These are phyloP conservation scores for Dactylis glomerata DNA, from an alignment of 176 grass and related monocot genomes.

Conservation along the genomic window DNA sequence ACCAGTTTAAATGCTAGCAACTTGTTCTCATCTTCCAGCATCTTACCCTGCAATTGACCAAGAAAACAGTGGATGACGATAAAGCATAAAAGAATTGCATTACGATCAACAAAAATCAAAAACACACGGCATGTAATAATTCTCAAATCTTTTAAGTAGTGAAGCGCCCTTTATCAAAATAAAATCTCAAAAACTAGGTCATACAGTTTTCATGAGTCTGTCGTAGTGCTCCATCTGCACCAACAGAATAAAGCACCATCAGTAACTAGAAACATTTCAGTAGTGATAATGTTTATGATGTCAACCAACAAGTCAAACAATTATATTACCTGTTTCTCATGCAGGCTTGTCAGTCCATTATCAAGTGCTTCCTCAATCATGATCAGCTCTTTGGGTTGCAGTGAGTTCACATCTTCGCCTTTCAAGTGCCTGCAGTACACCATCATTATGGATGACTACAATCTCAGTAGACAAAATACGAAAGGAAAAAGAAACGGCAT, in stretches of 20 bases:
- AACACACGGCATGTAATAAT: constrained; percentile 6
- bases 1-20: constrained; percentile 71
- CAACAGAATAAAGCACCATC: constrained; percentile 27
- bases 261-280: not conserved
- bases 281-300: not conserved
- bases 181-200: constrained; percentile 10
- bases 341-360: constrained; percentile 53
- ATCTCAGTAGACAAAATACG: not conserved
- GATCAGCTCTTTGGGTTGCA: constrained; percentile 84
- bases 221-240: constrained; percentile 81
- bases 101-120: constrained; percentile 14
- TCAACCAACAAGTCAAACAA: constrained; percentile 3
- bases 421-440: constrained; percentile 75
- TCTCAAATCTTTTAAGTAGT: no score
- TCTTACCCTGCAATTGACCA: constrained; percentile 48
- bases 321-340: constrained; percentile 56
- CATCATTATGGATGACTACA: not conserved
- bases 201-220: constrained; percentile 59
- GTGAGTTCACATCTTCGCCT: constrained; percentile 90
- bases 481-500: not conserved
- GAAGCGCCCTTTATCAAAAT: no score
- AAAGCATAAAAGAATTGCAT: not conserved
- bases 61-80: constrained; percentile 10
- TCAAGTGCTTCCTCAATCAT: constrained; percentile 81
- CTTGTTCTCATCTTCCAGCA: constrained; percentile 92